Evolutionary conservation across 371 early-diverging fungal genomes (phyloP).

Genomic region (Blyttiomyces sp.): DNA sequence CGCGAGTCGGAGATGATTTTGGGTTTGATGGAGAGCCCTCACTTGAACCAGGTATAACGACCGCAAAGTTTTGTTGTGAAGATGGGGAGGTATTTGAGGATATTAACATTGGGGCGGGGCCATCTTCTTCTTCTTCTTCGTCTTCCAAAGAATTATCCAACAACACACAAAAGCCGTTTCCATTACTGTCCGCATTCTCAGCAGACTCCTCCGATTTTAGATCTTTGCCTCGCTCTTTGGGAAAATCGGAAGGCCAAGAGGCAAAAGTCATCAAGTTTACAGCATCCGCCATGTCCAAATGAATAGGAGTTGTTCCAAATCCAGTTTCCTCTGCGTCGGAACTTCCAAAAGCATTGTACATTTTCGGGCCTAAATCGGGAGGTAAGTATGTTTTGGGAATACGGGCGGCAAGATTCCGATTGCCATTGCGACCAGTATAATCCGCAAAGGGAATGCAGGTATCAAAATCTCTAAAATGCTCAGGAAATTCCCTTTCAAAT

Average conservation of each 20-base stretch:
- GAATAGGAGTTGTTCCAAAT: slow-evolving; percentile 63
- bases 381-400: slow-evolving; percentile 50
- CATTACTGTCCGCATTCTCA: slow-evolving; percentile 16
- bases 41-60: too few relatives aligned
- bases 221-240: slow-evolving; percentile 2
- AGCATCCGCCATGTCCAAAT: slow-evolving; percentile 73
- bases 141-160: too few relatives aligned
- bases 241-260: neutral
- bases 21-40: neutral
- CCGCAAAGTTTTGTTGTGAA: too few relatives aligned
- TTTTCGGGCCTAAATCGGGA: slow-evolving; percentile 72
- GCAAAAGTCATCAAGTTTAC: slow-evolving; percentile 68
- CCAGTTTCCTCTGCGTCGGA: slow-evolving; percentile 31
- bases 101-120: neutral
- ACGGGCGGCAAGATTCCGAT: slow-evolving; percentile 58
- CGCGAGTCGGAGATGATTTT: neutral
- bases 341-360: slow-evolving; percentile 67
- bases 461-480: slow-evolving; percentile 54
- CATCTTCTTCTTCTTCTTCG: neutral
- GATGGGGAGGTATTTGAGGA: too few relatives aligned
- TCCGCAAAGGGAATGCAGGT: slow-evolving; percentile 54
- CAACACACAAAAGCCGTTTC: neutral
- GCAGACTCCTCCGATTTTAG: too few relatives aligned
- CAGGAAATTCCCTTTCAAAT: slow-evolving; percentile 50
- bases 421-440: slow-evolving; percentile 57